Evolutionary conservation across 495 filamentous ascomycete species (phyloP), one percentile per base, ranked within the genome.

Genomic region (Podospora pseudoanserina): DNA sequence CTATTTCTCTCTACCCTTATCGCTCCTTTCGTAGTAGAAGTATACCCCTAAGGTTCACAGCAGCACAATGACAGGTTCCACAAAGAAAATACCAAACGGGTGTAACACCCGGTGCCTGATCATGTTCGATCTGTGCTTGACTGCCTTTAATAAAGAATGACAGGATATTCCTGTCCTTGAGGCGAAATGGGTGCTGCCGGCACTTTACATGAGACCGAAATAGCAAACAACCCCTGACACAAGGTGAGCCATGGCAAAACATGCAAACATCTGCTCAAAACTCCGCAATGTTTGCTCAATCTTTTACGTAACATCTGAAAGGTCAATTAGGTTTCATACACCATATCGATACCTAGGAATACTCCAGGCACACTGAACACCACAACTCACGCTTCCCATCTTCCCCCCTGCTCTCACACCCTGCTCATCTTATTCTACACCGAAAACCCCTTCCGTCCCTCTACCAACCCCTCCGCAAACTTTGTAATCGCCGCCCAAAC

Each of bases 401-500:
- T 11, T 11, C 3, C 2, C 7, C 39, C 0, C 7, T 49, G 39
- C 15, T 16, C 39, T 13, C 39, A 49, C 30, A 5, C 30, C 30
- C 30, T 32, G 2, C 30, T 32, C 30, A 26, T n/a, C 32, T 32
- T 34, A 44, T 72, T 63, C n/a, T 66, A 76, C 54, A 73, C 72
- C 57, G 73, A 77, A 65, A 81, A 84, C 54, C 71, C 68, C 75
- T 81, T 83, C 65, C 73, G 76, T 7, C 90, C 92, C 76, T 96
- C 92, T 27, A 96, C 91, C 73, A 98, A 76, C 44, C 92, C 93
- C 83, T 94, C 91, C 32, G 83, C 79, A 65, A 86, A 73, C 78
- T 97, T 97, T 20, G 86, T 87, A 39, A 91, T 78, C 13, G 89
- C 90, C 7, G 87, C 87, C 95, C 95, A 99, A 2, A 77, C 79